Evolutionary conservation across 805 yeast species (phyloP), one percentile per base, ranked within the genome.

Genomic region (Grigorovia humatica): DNA sequence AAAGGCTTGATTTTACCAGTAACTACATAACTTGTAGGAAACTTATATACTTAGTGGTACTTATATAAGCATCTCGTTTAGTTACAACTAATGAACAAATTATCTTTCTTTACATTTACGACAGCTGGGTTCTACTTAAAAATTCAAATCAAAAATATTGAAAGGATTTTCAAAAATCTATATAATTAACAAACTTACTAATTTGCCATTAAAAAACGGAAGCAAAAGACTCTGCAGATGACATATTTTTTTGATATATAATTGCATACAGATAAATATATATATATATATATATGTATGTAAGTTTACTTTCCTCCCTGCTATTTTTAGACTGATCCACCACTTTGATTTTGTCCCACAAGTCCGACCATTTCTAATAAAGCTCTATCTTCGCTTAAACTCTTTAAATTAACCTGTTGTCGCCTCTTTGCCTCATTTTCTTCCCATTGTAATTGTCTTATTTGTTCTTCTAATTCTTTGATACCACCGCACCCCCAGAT

Each of bases 401-500:
- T 78, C 49, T 77, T 74, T 35, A 82, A 57, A 60, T 89, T 88
- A 2, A 89, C 77, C 30, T 78, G 74, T 59, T 83, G 85, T 49
- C 97, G 73, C 41, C 88, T 82, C 58, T 81, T 77, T 0, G 95
- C 95, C 63, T 88, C 96, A 48, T 80, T 73, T 61, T 83, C 85
- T 63, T 91, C 97, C 96, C 96, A 89, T 59, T 83, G 89, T 93
- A 96, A 85, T 54, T 78, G 77, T 59, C 78, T 79, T 46, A 76
- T 72, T 67, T 90, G 96, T 55, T 84, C 90, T 32, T 77, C 83
- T 47, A 89, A 69, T 57, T 88, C 95, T 54, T 82, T 79, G 9
- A 78, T 80, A 8, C 87, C 80, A 1, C 97, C 98, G 52, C 88
- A 78, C 0, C 98, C 98, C 90, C 93, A 86, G 0, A 89, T 95